A percentile compares a stretch with the other conserved stretches of the same genome.
Conservation (phyloP, 805 yeast species). For the Maudiozyma saulgeensis region DNA sequence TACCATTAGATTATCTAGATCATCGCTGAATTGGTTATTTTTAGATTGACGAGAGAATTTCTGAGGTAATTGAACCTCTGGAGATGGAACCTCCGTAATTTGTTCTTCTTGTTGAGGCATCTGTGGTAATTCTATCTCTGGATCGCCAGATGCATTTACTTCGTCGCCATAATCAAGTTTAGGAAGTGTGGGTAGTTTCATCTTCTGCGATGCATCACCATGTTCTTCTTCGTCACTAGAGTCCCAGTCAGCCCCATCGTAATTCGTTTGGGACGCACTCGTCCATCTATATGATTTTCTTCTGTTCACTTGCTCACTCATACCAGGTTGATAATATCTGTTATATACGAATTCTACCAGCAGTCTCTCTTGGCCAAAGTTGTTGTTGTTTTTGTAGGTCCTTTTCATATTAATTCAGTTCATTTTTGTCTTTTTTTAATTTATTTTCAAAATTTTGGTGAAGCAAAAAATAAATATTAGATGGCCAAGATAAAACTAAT, state of each 20-base stretch:
- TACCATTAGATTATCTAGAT: conserved; percentile 23
- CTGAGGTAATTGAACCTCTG: background rate
- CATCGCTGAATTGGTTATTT: conserved; percentile 17
- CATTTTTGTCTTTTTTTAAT: no score
- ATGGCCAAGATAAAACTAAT: no score
- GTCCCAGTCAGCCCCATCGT: conserved; percentile 37
- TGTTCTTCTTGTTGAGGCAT: background rate
- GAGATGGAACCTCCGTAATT: background rate
- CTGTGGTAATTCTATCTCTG: background rate
- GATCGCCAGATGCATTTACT: background rate
- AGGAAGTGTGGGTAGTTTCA: conserved; percentile 20
- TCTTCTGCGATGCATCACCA: background rate
- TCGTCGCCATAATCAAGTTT: conserved; percentile 14
- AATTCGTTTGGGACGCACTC: conserved; percentile 32
- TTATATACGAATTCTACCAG: no score
- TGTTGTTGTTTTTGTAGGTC: background rate
- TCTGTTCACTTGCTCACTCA: conserved; percentile 24
- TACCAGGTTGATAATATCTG: background rate
- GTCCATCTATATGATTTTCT: conserved; percentile 35
- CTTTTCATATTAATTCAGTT: background rate
- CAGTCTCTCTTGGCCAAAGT: no score
- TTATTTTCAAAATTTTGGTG: no score
- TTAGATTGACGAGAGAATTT: background rate
- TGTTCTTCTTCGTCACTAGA: conserved; percentile 20
- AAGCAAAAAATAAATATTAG: no score